These are phyloP conservation scores for Podaxis sp. DNA, from an alignment of 768 basidiomycete genomes.

Conservation along the genomic window DNA sequence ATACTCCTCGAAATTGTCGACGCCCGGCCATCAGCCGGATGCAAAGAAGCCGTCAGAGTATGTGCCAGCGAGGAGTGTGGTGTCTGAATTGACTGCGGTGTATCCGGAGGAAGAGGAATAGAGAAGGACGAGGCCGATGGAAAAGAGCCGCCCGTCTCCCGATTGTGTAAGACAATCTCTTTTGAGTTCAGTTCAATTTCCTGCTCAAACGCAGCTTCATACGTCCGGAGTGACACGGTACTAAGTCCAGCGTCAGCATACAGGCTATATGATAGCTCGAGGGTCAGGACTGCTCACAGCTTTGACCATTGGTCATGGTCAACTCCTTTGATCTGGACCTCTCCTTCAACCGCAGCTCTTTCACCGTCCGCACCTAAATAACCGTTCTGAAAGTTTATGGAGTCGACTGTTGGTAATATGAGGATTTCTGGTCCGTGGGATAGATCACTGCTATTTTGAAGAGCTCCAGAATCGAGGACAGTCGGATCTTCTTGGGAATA, in stretches of 20 bases:
- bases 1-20: conserved; percentile 53
- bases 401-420: conserved; percentile 68
- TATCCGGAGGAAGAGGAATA: conserved; percentile 75
- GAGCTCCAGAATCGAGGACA: conserved; percentile 20
- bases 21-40: conserved; percentile 42
- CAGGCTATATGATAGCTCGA: not conserved
- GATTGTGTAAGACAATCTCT: conserved; percentile 56
- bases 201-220: conserved; percentile 59
- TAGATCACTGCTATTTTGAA: conserved; percentile 21
- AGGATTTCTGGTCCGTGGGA: conserved; percentile 59
- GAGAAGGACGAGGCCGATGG: conserved; percentile 77
- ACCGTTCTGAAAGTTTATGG: conserved; percentile 82
- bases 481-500: conserved; percentile 53
- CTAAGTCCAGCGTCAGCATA: conserved; percentile 35
- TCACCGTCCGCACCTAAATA: conserved; percentile 84
- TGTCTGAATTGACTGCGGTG: conserved; percentile 81
- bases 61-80: conserved; percentile 73
- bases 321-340: conserved; percentile 79
- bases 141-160: conserved; percentile 36
- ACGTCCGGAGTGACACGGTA: conserved; percentile 62
- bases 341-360: conserved; percentile 81
- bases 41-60: conserved; percentile 64
- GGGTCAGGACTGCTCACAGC: conserved; percentile 55
- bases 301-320: conserved; percentile 58
- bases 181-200: conserved; percentile 67